Evolutionary conservation across 1,284 basidiomycete genomes (phyloP).

Genomic region (Puccinia novopanici): DNA sequence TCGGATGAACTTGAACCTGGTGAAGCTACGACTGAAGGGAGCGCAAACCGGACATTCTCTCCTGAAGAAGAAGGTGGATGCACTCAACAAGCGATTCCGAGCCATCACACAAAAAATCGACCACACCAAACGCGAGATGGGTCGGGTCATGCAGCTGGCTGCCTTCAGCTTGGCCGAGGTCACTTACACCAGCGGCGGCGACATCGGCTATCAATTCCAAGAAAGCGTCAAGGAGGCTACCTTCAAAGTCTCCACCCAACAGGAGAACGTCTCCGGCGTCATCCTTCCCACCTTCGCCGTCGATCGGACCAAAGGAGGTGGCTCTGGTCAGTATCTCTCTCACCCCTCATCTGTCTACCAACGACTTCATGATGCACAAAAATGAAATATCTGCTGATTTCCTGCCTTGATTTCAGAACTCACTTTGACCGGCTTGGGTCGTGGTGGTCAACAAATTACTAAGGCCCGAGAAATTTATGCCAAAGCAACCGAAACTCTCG

Average conservation of each 20-base stretch:
- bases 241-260: conserved; percentile 89
- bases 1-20: conserved; percentile 72
- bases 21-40: conserved; percentile 85
- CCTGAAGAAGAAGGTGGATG: conserved; percentile 95
- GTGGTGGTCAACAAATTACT: conserved; percentile 94
- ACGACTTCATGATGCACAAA: too few relatives aligned
- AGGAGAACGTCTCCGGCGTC: conserved; percentile 98
- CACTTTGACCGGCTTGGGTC: conserved; percentile 92
- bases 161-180: conserved; percentile 99
- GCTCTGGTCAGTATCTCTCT: conserved; percentile 27
- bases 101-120: conserved; percentile 66
- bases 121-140: conserved; percentile 98
- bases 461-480: conserved; percentile 93
- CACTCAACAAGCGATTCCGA: conserved; percentile 82
- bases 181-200: conserved; percentile 86
- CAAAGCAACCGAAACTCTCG: conserved; percentile 95
- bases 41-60: conserved; percentile 90
- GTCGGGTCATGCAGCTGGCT: conserved; percentile 93
- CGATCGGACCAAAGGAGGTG: conserved; percentile 72
- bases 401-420: conserved; percentile 69
- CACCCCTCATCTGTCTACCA: too few relatives aligned
- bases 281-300: conserved; percentile 94
- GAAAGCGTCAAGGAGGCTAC: conserved; percentile 71
- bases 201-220: conserved; percentile 92
- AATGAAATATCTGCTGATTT: too few relatives aligned